phyloP scores from a whole-genome alignment of 192 early-diverging fungal species.

The Coemansia sp. region DNA sequence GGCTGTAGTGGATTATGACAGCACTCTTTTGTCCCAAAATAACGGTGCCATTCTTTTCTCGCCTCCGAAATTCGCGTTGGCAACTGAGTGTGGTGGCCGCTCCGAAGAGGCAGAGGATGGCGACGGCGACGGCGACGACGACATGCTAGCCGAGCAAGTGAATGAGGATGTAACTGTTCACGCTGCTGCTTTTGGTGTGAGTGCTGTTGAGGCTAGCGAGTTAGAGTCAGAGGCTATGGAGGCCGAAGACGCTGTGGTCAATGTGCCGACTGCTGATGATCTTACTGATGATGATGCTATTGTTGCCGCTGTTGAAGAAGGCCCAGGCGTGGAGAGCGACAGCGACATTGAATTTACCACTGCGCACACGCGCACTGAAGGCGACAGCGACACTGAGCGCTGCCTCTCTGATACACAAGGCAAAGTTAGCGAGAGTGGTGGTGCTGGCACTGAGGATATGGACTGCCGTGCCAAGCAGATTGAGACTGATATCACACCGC shows the following conservation, averaged over 20 bases:
- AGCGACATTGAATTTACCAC: constrained; percentile 19
- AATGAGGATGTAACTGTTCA: background rate
- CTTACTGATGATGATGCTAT: background rate
- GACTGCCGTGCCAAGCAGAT: background rate
- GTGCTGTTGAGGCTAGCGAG: background rate
- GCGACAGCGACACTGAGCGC: background rate
- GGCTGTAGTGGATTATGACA: background rate
- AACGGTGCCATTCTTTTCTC: background rate
- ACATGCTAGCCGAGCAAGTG: background rate
- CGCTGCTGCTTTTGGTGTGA: background rate
- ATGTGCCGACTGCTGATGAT: background rate
- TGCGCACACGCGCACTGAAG: background rate
- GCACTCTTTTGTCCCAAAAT: background rate
- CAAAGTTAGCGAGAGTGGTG: background rate
- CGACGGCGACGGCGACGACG: background rate
- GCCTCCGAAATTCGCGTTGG: constrained; percentile 10
- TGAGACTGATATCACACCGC: background rate
- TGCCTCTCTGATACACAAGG: background rate
- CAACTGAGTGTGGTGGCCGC: background rate
- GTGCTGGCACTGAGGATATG: background rate
- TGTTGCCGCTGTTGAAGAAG: background rate
- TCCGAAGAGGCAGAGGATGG: background rate
- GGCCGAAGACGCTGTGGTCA: background rate
- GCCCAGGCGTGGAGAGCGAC: background rate
- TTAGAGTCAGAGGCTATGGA: background rate